Percentiles rank a stretch among this genome's conserved stretches.
Conservation (phyloP, 129 eudicot genomes). For the Mikania micrantha region DNA sequence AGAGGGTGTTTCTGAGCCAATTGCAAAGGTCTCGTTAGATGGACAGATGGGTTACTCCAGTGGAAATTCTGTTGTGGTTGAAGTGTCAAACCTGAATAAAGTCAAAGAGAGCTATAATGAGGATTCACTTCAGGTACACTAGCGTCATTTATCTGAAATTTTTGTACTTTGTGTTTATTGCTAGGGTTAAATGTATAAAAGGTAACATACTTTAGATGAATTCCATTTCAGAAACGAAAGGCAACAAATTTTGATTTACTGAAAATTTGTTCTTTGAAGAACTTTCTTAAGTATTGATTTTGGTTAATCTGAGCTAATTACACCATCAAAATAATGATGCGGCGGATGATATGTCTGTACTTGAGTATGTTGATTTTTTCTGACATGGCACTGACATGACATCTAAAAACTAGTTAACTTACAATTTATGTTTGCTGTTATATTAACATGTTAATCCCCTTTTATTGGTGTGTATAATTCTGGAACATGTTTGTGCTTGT, state of each 20-base stretch:
- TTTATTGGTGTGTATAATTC: not conserved
- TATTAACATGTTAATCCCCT: not conserved
- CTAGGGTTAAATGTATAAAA: constrained; percentile 1
- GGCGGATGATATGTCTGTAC: not conserved
- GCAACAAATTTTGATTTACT: not conserved
- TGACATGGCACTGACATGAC: not conserved
- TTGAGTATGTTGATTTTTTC: not conserved
- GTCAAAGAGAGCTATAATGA: constrained; percentile 95
- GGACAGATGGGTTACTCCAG: constrained; percentile 67
- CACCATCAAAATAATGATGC: not conserved
- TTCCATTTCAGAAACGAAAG: not conserved
- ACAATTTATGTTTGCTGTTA: not conserved
- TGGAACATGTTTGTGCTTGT: not conserved
- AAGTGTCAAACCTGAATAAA: constrained; percentile 89
- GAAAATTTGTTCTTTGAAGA: not conserved
- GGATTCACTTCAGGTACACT: constrained; percentile 80
- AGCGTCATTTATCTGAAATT: not conserved
- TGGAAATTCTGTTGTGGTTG: constrained; percentile 88
- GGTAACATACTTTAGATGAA: not conserved
- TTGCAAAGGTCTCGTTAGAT: constrained; percentile 68
- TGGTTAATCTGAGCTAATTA: not conserved
- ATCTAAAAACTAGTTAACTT: not conserved
- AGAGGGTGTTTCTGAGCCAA: constrained; percentile 63
- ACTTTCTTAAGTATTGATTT: not conserved
- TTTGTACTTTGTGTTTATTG: not conserved